Conservation (phyloP, 177 flowering plant species). For the Vitis hybrid region DNA sequence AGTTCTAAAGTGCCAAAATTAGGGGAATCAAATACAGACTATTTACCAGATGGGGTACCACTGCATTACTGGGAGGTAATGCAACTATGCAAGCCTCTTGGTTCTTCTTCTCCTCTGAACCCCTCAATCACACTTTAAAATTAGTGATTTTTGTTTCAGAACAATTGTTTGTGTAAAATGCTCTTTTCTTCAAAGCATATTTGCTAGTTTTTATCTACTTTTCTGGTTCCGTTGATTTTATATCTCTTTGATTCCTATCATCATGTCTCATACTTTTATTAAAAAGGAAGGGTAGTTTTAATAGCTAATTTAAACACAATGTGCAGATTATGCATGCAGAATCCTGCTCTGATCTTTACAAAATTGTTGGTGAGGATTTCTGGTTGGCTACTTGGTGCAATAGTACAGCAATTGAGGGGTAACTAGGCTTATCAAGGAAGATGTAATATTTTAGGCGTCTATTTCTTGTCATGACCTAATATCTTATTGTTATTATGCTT, state of each 20-base stretch:
- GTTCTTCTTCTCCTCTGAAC: too few species aligned
- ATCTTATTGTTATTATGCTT: slow-evolving; percentile 15
- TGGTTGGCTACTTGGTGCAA: slow-evolving; percentile 91
- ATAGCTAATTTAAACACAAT: background rate
- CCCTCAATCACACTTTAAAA: too few species aligned
- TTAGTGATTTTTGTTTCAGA: too few species aligned
- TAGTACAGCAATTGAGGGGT: slow-evolving; percentile 91
- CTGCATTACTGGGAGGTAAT: too few species aligned
- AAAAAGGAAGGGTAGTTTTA: too few species aligned
- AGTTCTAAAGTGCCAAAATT: too few species aligned
- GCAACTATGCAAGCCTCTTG: too few species aligned
- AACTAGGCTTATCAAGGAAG: slow-evolving; percentile 17
- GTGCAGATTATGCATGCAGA: slow-evolving; percentile 71
- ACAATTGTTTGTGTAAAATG: too few species aligned
- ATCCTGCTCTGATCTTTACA: slow-evolving; percentile 76
- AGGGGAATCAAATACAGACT: too few species aligned
- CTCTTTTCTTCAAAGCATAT: too few species aligned
- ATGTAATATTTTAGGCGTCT: background rate
- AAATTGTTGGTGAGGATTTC: slow-evolving; percentile 79
- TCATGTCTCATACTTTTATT: background rate
- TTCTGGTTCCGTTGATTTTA: background rate
- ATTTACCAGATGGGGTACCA: too few species aligned
- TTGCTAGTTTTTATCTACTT: background rate
- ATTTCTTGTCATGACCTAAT: slow-evolving; percentile 10
- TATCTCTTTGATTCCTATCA: background rate